These are phyloP conservation scores for Astrothelium macrocarpum DNA, from an alignment of 495 filamentous ascomycete species.

Conservation along the genomic window DNA sequence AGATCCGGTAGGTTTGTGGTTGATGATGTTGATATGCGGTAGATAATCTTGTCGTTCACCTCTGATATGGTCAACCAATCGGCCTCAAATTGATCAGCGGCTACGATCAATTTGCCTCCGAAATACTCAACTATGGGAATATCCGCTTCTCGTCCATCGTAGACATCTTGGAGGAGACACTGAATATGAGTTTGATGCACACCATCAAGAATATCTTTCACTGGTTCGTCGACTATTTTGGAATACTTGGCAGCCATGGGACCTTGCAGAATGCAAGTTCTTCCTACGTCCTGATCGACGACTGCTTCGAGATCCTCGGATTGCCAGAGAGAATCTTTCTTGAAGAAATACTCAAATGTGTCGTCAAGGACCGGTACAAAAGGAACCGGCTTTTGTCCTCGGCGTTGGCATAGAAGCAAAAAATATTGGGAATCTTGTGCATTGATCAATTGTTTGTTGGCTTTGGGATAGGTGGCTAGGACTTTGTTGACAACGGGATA, in stretches of 20 bases:
- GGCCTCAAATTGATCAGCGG: slow-evolving; percentile 48
- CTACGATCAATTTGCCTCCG: slow-evolving; percentile 60
- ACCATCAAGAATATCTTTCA: slow-evolving; percentile 83
- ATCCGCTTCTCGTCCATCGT: slow-evolving; percentile 56
- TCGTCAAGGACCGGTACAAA: slow-evolving; percentile 92
- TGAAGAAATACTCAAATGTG: slow-evolving; percentile 97
- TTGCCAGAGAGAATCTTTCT: slow-evolving; percentile 99
- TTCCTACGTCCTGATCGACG: slow-evolving; percentile 86
- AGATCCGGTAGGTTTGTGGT: slow-evolving; percentile 61
- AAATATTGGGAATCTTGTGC: slow-evolving; percentile 97
- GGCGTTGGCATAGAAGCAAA: slow-evolving; percentile 81
- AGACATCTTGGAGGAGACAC: slow-evolving; percentile 67
- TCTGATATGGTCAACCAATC: slow-evolving; percentile 74
- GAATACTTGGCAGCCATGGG: slow-evolving; percentile 91
- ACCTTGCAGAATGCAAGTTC: slow-evolving; percentile 91
- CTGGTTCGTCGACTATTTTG: slow-evolving; percentile 76
- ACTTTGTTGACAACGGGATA: slow-evolving; percentile 67
- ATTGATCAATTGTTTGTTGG: slow-evolving; percentile 85
- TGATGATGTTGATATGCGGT: slow-evolving; percentile 65
- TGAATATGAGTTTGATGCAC: slow-evolving; percentile 83
- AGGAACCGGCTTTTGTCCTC: slow-evolving; percentile 89
- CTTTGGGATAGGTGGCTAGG: slow-evolving; percentile 71
- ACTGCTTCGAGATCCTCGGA: slow-evolving; percentile 95
- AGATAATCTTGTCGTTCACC: slow-evolving; percentile 64
- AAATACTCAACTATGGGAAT: slow-evolving; percentile 92